Evolutionary conservation across 2,329 filamentous ascomycete genomes (phyloP), one percentile per base, ranked within the genome.

Genomic region (Lachnellula occidentalis): DNA sequence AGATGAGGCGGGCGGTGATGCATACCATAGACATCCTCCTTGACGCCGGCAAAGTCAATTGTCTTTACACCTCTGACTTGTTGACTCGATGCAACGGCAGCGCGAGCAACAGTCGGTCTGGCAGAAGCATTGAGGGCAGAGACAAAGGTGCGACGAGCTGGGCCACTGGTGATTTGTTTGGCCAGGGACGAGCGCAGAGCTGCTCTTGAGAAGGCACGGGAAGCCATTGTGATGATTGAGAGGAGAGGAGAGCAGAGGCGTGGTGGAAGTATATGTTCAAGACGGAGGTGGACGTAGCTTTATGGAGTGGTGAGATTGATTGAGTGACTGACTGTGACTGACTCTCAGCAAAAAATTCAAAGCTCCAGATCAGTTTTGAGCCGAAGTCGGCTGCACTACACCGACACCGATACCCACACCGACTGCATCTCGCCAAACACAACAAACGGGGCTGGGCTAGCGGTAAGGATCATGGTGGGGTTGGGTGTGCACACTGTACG

Each of bases 11-110:
- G 31, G 24, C 17, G 14, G 11, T 22, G n/a, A 39, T 39, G 70
- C 82, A 68, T 76, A 95, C 90, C 90, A 73, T 89, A 96, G 73
- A 99, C 94, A 65, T 86, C 84, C 83, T 99, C 94, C 80, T 95
- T 92, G 72, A 82, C 81, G 70, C 65, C 94, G 66, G 94, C 94
- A 75, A 99, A 99, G 85, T 97, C 92, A 76, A 99, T 92, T 67
- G 92, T 96, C 90, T 99, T 97, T 71, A 96, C 78, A 74, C 94
- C 94, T 72, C 94, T 87, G 64, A 82, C 78, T 70, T 85, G 82
- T 61, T 67, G 79, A 63, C 73, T 71, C 43, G 63, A 63, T 59
- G 72, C 76, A 65, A 77, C 73, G 61, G 71, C 71, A 63, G 76
- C 76, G 62, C 77, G 74, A 64, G 75, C 68, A 66, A 74, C 68